Conservation (phyloP, 805 yeast species). For the Starmerella asiatica region DNA sequence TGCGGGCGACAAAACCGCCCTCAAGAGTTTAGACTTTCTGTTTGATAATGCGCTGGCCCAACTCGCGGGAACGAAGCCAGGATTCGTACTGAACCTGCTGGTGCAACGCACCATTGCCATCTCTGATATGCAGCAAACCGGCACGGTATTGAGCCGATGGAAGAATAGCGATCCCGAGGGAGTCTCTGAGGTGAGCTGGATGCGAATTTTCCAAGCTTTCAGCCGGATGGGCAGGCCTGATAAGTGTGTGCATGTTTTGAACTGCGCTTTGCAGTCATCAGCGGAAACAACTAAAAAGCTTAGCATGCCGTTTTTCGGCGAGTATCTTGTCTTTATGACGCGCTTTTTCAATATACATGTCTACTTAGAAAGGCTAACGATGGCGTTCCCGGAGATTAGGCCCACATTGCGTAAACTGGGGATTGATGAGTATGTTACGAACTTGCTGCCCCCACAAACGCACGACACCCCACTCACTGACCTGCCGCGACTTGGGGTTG, state of each 20-base stretch:
- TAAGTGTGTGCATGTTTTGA: slow-evolving; percentile 22
- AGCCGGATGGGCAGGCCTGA: slow-evolving; percentile 21
- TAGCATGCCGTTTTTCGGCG: slow-evolving; percentile 18
- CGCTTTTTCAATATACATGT: slow-evolving; percentile 17
- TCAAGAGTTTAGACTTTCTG: slow-evolving; percentile 7
- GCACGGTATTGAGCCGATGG: slow-evolving; percentile 19
- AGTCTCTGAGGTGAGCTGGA: slow-evolving; percentile 20
- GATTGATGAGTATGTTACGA: slow-evolving; percentile 4
- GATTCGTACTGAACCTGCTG: slow-evolving; percentile 17
- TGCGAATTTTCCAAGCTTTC: slow-evolving; percentile 21
- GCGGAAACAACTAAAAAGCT: slow-evolving; percentile 10
- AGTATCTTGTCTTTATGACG: slow-evolving; percentile 20
- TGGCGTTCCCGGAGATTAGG: slow-evolving; percentile 17
- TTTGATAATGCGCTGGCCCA: slow-evolving; percentile 11
- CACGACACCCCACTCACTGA: background rate
- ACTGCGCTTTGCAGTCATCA: slow-evolving; percentile 4
- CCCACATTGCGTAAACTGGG: slow-evolving; percentile 14
- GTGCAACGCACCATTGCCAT: slow-evolving; percentile 20
- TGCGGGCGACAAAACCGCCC: background rate
- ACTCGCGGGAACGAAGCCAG: slow-evolving; percentile 8
- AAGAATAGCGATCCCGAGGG: slow-evolving; percentile 11
- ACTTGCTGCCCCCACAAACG: background rate
- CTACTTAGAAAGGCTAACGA: slow-evolving; percentile 13
- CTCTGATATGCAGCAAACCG: slow-evolving; percentile 21
- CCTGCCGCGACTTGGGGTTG: background rate